phyloP scores from a whole-genome alignment of 768 basidiomycete species.

The Boletus vinaceobasis region DNA sequence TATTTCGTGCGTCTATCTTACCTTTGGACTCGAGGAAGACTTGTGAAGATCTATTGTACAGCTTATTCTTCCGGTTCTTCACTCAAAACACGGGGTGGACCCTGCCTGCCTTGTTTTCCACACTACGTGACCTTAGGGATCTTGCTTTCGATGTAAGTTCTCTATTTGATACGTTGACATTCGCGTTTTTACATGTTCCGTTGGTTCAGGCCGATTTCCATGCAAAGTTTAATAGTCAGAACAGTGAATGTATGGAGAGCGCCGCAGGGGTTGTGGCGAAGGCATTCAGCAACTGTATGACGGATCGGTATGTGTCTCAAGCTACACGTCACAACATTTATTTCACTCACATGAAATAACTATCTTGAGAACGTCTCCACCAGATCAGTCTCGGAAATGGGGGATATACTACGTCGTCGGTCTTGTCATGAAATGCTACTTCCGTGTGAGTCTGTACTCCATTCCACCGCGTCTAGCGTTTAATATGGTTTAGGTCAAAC shows the following conservation, averaged over 20 bases:
- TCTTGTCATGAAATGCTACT: constrained; percentile 90
- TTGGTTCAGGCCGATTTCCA: constrained; percentile 55
- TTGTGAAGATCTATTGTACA: constrained; percentile 25
- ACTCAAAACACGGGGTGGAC: constrained; percentile 84
- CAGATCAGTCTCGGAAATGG: constrained; percentile 80
- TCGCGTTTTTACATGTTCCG: background rate
- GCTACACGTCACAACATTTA: background rate
- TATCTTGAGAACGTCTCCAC: constrained; percentile 54
- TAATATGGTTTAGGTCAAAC: constrained; percentile 60
- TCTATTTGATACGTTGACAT: background rate
- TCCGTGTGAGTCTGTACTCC: constrained; percentile 57
- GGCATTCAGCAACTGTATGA: constrained; percentile 86
- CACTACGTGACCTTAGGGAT: constrained; percentile 77
- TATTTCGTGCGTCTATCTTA: constrained; percentile 58
- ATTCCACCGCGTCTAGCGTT: background rate
- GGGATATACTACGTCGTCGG: constrained; percentile 91
- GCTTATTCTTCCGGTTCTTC: constrained; percentile 76
- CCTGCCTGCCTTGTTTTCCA: constrained; percentile 76
- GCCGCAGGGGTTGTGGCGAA: constrained; percentile 84
- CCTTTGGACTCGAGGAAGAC: background rate
- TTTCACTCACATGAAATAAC: background rate
- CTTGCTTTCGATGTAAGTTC: constrained; percentile 74
- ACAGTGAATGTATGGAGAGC: constrained; percentile 75
- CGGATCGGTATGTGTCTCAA: constrained; percentile 55
- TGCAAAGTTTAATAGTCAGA: constrained; percentile 53